Evolutionary conservation across 305 asterid species (phyloP).

Genomic region (Lippia alba): DNA sequence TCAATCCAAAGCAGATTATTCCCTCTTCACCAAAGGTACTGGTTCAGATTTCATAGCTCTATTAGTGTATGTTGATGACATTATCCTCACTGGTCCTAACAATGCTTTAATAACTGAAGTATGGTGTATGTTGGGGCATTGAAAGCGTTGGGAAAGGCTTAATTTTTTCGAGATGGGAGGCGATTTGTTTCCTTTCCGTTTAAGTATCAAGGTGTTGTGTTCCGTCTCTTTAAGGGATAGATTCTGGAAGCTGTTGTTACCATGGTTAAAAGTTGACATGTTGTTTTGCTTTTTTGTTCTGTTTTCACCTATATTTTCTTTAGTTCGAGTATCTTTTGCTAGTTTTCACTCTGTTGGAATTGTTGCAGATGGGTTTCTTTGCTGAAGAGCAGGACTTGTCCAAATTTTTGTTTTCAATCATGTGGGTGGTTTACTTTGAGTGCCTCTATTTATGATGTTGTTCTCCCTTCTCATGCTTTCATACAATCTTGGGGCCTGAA

Average conservation of each 20-base stretch:
- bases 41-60: too few species aligned
- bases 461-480: too few species aligned
- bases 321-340: not conserved
- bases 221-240: slow-evolving; percentile 94
- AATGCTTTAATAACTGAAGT: too few species aligned
- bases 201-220: slow-evolving; percentile 95
- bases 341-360: slow-evolving; percentile 10
- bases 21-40: too few species aligned
- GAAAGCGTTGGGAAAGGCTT: slow-evolving; percentile 90
- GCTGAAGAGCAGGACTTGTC: slow-evolving; percentile 98
- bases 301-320: not conserved
- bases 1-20: too few species aligned
- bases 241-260: slow-evolving; percentile 87
- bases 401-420: slow-evolving; percentile 93
- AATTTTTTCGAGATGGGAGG: slow-evolving; percentile 95
- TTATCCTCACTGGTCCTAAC: too few species aligned
- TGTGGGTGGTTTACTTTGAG: slow-evolving; percentile 51
- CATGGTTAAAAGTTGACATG: slow-evolving; percentile 87
- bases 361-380: slow-evolving; percentile 90
- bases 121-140: too few species aligned
- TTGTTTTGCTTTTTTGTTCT: not conserved
- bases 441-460: too few species aligned
- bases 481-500: too few species aligned
- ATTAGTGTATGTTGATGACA: too few species aligned
- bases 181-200: slow-evolving; percentile 93